Evolutionary conservation across 2,329 filamentous ascomycete species (phyloP), one percentile per base, ranked within the genome.

Genomic region (Fulvia fulva): DNA sequence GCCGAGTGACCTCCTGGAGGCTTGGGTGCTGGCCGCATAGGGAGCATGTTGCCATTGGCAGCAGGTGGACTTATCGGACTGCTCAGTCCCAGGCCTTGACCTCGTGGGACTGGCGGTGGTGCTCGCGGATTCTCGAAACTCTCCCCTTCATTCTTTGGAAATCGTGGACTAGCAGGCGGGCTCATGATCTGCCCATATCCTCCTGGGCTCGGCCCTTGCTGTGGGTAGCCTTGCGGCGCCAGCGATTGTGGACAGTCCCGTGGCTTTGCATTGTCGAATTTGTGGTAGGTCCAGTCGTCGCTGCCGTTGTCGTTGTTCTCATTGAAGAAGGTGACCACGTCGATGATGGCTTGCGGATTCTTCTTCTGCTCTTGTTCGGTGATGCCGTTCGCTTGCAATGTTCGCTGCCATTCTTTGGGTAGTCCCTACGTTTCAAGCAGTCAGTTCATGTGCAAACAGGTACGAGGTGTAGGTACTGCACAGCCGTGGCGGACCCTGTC

Each of bases 101-200:
- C 73, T 32, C 83, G 73, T 58, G 93, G 92, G 60, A 97, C 89
- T 11, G 93, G 94, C 63, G 94, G 94, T 41, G 94, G 90, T 19
- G 93, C 90, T 70, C 94, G 85, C 51, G 94, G 94, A 71, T 99
- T 97, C 77, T 97, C 94, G 76, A 97, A 99, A 79, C 91, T 97
- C 72, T 90, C 89, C 81, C 91, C 87, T 77, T 90, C 85, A 76
- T 93, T 92, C 73, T 90, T 85, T 55, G 91, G 92, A 78, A 96
- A 96, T 72, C 90, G 85, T 60, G 91, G 90, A 76, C 90, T 94
- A 64, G 86, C 84, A 55, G 91, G 89, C 64, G 91, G 90, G 70
- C 90, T 93, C 67, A 87, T 82, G 71, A 89, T 79, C 64, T 74
- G 73, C 8, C 83, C 79, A 70, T 81, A 83, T 75, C 81, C 83